Evolutionary conservation across 495 filamentous ascomycete species (phyloP).

Genomic region (Hapsidospora chrysogenum): DNA sequence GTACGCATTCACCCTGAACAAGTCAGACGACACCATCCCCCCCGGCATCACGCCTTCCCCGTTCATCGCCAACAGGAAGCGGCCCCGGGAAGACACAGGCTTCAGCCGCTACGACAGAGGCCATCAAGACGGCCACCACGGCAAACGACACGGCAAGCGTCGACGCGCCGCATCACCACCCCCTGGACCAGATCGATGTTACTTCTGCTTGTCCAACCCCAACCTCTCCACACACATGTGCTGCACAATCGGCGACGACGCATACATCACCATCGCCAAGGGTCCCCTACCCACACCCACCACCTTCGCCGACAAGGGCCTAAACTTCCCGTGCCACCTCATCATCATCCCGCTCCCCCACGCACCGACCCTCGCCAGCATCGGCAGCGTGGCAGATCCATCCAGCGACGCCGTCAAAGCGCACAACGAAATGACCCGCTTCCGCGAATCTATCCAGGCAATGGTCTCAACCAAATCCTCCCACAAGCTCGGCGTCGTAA

Average conservation of each 20-base stretch:
- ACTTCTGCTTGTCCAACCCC: slow-evolving; percentile 84
- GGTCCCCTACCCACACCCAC: slow-evolving; percentile 58
- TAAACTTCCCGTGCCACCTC: slow-evolving; percentile 71
- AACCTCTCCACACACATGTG: slow-evolving; percentile 75
- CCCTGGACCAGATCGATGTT: slow-evolving; percentile 64
- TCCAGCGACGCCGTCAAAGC: slow-evolving; percentile 37
- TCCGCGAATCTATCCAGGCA: slow-evolving; percentile 50
- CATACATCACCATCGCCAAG: slow-evolving; percentile 83
- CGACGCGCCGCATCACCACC: slow-evolving; percentile 33
- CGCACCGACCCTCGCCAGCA: slow-evolving; percentile 26
- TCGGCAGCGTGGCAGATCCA: slow-evolving; percentile 45
- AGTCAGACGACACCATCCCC: slow-evolving; percentile 42
- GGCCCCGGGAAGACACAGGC: slow-evolving; percentile 34
- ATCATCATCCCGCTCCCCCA: slow-evolving; percentile 83
- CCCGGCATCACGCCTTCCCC: slow-evolving; percentile 55
- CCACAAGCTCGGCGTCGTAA: slow-evolving; percentile 56
- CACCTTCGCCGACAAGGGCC: slow-evolving; percentile 39
- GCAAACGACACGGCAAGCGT: slow-evolving; percentile 30
- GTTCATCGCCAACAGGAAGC: slow-evolving; percentile 22
- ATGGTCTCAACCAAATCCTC: slow-evolving; percentile 43
- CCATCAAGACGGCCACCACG: slow-evolving; percentile 36
- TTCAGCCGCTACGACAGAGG: slow-evolving; percentile 43
- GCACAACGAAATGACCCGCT: slow-evolving; percentile 63
- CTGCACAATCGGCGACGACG: slow-evolving; percentile 65
- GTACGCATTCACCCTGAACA: slow-evolving; percentile 74